phyloP scores from a whole-genome alignment of 768 basidiomycete species.

The Macrolepiota albuminosa region DNA sequence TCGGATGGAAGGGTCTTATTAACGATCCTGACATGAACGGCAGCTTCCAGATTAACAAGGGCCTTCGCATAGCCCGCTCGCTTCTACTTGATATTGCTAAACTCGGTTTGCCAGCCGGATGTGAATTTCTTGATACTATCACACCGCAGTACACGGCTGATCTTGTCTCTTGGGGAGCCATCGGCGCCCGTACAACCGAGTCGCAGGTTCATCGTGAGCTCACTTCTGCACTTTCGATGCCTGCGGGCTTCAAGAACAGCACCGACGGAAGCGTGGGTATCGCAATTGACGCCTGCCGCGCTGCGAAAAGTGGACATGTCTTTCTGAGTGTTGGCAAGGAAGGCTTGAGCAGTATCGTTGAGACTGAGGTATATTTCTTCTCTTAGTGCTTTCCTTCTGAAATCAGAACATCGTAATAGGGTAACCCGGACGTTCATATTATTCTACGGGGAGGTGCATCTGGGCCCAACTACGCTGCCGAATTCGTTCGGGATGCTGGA shows the following conservation, averaged over 20 bases:
- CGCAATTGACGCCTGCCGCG: conserved; percentile 93
- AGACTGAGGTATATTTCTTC: conserved; percentile 65
- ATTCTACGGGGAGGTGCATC: conserved; percentile 88
- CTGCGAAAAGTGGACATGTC: conserved; percentile 86
- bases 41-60: conserved; percentile 94
- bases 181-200: conserved; percentile 90
- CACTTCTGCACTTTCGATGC: conserved; percentile 85
- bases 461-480: conserved; percentile 85
- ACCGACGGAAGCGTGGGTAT: conserved; percentile 92
- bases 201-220: conserved; percentile 92
- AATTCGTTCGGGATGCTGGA: conserved; percentile 73
- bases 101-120: conserved; percentile 90
- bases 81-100: conserved; percentile 87
- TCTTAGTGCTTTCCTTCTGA: background rate
- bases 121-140: conserved; percentile 84
- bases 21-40: conserved; percentile 95
- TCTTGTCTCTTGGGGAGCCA: conserved; percentile 88
- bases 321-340: conserved; percentile 98
- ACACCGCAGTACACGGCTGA: conserved; percentile 88
- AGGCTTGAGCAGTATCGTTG: conserved; percentile 90
- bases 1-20: conserved; percentile 99
- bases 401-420: conserved; percentile 37
- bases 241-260: conserved; percentile 97
- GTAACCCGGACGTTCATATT: conserved; percentile 88
- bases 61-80: conserved; percentile 82